phyloP scores from a whole-genome alignment of 163 green algal genomes.

The Coccomyxa subellipsoidea region DNA sequence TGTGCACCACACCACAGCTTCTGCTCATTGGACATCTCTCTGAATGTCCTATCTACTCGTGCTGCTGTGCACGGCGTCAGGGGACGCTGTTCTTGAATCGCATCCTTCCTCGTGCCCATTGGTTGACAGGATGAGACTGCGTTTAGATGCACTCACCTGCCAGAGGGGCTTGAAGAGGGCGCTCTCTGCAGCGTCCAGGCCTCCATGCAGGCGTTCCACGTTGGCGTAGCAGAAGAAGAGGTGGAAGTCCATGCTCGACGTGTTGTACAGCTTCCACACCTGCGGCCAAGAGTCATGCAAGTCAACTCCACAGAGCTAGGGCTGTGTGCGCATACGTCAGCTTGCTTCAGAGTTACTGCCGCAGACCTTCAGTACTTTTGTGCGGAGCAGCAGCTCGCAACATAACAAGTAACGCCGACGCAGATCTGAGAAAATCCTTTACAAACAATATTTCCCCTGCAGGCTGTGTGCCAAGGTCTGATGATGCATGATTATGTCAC shows the following conservation, averaged over 20 bases:
- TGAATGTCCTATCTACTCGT: no score
- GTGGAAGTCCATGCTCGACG: background rate
- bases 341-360: background rate
- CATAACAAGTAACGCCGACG: no score
- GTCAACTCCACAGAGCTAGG: background rate
- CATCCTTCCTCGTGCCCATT: background rate
- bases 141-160: background rate
- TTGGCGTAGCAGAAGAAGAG: constrained; percentile 3
- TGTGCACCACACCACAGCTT: no score
- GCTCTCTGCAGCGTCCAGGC: background rate
- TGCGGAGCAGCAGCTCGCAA: background rate
- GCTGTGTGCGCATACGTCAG: background rate
- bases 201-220: background rate
- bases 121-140: background rate
- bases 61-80: no score
- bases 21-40: no score
- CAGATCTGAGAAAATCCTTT: no score
- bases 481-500: no score
- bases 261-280: constrained; percentile 10
- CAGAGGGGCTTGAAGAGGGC: background rate
- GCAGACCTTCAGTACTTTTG: background rate
- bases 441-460: no score
- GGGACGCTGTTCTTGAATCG: background rate
- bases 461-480: no score
- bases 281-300: background rate